Evolutionary conservation across 345 rosid genomes (phyloP).

Genomic region (Zanthoxylum bungeanum): DNA sequence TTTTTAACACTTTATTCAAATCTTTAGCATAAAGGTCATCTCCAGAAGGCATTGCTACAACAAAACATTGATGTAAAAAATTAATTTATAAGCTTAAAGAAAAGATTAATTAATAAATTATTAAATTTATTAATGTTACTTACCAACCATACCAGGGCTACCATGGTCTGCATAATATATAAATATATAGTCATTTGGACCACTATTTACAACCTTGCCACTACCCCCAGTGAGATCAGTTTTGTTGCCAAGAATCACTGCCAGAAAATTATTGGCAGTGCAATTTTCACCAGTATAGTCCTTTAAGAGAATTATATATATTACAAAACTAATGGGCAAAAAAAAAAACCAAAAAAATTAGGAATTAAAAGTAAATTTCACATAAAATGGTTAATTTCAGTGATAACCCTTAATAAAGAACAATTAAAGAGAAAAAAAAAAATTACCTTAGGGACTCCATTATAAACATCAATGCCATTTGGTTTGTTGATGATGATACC

Average conservation of each 20-base stretch:
- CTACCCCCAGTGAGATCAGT: slow-evolving; percentile 58
- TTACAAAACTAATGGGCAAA: no score
- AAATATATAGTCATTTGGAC: slow-evolving; percentile 52
- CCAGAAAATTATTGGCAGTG: slow-evolving; percentile 41
- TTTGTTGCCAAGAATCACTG: slow-evolving; percentile 53
- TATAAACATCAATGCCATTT: slow-evolving; percentile 51
- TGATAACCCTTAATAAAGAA: no score
- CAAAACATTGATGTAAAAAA: not conserved
- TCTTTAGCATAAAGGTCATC: slow-evolving; percentile 33
- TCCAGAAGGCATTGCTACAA: slow-evolving; percentile 43
- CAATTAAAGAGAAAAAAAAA: not conserved
- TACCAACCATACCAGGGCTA: slow-evolving; percentile 40
- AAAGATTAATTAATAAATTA: not conserved
- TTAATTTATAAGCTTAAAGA: not conserved
- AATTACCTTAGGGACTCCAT: slow-evolving; percentile 62
- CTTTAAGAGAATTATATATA: slow-evolving; percentile 25
- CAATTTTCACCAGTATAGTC: slow-evolving; percentile 45
- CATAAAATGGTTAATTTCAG: no score
- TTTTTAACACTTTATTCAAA: slow-evolving; percentile 43
- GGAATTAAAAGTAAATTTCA: no score
- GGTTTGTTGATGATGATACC: slow-evolving; percentile 65
- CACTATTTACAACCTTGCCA: slow-evolving; percentile 58
- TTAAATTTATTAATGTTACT: not conserved
- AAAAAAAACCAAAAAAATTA: no score
- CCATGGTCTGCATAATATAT: slow-evolving; percentile 71